Evolutionary conservation across 305 asterid species (phyloP), one percentile per base, ranked within the genome.

Genomic region (Fraxinus baroniana): DNA sequence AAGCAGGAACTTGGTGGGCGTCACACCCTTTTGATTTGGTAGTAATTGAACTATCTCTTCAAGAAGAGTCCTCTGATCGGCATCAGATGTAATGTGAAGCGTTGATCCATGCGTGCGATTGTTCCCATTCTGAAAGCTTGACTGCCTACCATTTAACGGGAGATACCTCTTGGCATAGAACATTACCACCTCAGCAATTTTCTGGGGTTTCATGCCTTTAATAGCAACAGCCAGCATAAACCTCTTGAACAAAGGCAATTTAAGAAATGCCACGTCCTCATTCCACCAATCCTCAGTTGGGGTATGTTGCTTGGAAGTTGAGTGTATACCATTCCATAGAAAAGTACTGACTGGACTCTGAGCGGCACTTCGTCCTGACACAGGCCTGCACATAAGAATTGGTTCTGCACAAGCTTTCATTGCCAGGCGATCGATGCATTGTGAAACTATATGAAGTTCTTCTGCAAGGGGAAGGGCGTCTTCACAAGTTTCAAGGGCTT

Each of bases 381-480:
- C 60, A 17, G 81, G 86, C 85, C 83, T 49, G 77, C 83, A 39
- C 74, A 66, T 37, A 9, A 41, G 76, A 36, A 28, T 64, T 4
- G 85, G 83, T n/a, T 86, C 89, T 9, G 87, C 76, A 20, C 88
- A 90, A 32, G 87, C 90, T 78, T 87, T 90, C 0, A 55, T 26
- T 6, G 90, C 88, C 1, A 88, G 80, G 62, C 88, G 87, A 41
- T 87, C 87, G 4, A 88, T 90, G 91, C 93, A 87, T 49, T 87
- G 84, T 22, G 89, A 66, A 17, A 87, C 74, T 7, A 90, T 79
- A 30, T 85, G 84, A 62, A 90, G 90, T 18, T 90, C 88, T 57
- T 90, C 91, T 0, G 91, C 83, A 32, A 64, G 78, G 41, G 90
- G 91, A 37, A 82, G 83, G 13, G 74, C 82, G 3, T 84, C 84